Evolutionary conservation across 495 filamentous ascomycete species (phyloP), one percentile per base, ranked within the genome.

Genomic region (Penicillium simplicissimum): DNA sequence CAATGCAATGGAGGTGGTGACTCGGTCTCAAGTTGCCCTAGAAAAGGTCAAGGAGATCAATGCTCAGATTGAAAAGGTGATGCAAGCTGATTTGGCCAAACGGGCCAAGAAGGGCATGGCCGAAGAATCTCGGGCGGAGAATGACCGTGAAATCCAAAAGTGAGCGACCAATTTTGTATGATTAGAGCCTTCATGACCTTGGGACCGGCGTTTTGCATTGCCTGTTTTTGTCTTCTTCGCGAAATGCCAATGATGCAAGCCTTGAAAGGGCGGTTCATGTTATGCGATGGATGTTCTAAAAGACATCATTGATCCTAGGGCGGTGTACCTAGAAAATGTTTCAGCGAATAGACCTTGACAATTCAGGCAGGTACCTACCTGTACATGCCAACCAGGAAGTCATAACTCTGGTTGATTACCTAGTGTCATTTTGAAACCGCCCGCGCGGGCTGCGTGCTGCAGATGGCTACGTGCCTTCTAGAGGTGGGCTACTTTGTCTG

Each of bases 41-140:
- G 80, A 83, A 38, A 96, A 93, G 73, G 91, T 89, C 10, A 90
- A 91, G 79, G 87, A 90, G 64, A 81, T 97, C 61, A 90, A 87
- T 49, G 78, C 80, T 21, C 76, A 88, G 63, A 80, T 98, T 37
- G 85, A 90, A 69, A 79, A 75, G 72, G 85, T 81, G 60, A 77
- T 98, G 63, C 87, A 90, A 55, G 84, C 87, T 59, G 95, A 98
- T 72, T 81, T 86, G 45, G 87, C 87, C 67, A 79, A 82, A 74
- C 88, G 92, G 71, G 83, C 95, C 67, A 86, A 86, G 68, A 82
- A 87, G 28, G 91, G 92, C 37, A 76, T 92, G 67, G 83, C 89
- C 69, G 87, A 89, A 47, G 86, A 94, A 75, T 76, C 95, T 57
- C 89, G 87, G 65, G 92, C 96, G 8, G 91, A 93, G 64, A 97